Base-by-base conservation (phyloP, 23 red algal genomes). In the Gracilaria caudata region DNA sequence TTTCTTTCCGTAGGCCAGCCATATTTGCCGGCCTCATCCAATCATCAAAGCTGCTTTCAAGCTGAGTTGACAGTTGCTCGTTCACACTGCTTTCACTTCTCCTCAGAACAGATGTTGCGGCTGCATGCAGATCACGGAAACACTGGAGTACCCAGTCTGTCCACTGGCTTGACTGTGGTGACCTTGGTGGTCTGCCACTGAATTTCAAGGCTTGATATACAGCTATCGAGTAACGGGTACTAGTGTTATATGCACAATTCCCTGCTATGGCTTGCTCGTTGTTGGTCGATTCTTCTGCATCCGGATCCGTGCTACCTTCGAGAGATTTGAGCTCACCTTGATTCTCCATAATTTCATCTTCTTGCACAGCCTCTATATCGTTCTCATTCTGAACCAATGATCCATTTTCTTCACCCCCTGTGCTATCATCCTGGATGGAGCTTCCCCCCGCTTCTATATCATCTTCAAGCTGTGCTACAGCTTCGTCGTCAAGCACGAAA, bases 121-220 rank as follows among this genome's bases (percentile, higher is more conserved):
- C 46, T 58, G 33, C 47, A 59, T 81, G 60, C 51, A 81, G 36
- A 16, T 81, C 53, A 20, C 56, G 4, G 4, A 81, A 59, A 11
- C 46, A 21, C 26, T 30, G 14, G 21, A 81, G 13, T 35, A 59
- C 57, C 78, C 78, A 81, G 7, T 58, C 47, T 11, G 32, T 51
- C 78, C 78, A 81, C 36, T 61, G 25, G 33, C 33, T 63, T 35
- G 46, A 3, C 24, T 81, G 19, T 58, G 55, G 35, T 9, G 24
- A 39, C 16, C n/a, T 36, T n/a, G 78, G 78, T 34, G 78, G 78
- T 17, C 38, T 81, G 12, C 60, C 78, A 37, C 45, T 59, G n/a
- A 25, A 21, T 23, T 54, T 12, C 24, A 81, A 63, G 20, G 78
- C 78, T 58, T 81, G 78, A 32, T 40, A 81, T 51, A 81, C 60